Conservation (phyloP, 148 eudicot genomes). For the Persicaria tinctoria region DNA sequence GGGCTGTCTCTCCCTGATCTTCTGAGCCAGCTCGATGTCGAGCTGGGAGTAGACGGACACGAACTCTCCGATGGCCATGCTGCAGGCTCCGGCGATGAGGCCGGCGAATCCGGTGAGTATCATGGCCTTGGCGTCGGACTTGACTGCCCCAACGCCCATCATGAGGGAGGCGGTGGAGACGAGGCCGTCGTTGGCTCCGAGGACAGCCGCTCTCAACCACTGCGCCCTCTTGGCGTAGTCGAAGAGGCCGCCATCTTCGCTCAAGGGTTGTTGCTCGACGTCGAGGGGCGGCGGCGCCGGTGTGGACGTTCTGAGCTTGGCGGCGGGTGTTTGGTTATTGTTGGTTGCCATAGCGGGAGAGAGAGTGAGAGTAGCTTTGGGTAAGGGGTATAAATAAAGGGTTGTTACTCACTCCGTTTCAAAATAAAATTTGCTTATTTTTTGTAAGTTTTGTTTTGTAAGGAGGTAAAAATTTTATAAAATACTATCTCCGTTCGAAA, state of each 20-base stretch:
- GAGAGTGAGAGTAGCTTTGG: neutral
- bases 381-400: too few species aligned
- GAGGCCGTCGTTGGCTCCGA: constrained; percentile 43
- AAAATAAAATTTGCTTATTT: too few species aligned
- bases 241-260: neutral
- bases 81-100: constrained; percentile 37
- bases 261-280: neutral
- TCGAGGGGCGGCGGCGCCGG: neutral
- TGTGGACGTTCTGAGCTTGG: neutral
- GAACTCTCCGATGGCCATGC: constrained; percentile 45
- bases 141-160: constrained; percentile 44
- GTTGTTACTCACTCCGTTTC: too few species aligned
- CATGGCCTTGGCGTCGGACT: constrained; percentile 27
- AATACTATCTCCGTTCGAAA: too few species aligned
- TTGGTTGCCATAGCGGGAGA: neutral
- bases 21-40: constrained; percentile 34
- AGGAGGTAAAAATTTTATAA: too few species aligned
- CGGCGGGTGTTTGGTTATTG: neutral
- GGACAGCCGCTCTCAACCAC: constrained; percentile 37
- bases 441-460: too few species aligned
- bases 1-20: constrained; percentile 10
- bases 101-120: constrained; percentile 37
- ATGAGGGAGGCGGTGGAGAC: constrained; percentile 35
- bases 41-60: constrained; percentile 35
- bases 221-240: constrained; percentile 37